A percentile compares a stretch with the other conserved stretches of the same genome.
Conservation (phyloP, 1,284 basidiomycete genomes). For the Cutaneotrichosporon daszewskae region DNA sequence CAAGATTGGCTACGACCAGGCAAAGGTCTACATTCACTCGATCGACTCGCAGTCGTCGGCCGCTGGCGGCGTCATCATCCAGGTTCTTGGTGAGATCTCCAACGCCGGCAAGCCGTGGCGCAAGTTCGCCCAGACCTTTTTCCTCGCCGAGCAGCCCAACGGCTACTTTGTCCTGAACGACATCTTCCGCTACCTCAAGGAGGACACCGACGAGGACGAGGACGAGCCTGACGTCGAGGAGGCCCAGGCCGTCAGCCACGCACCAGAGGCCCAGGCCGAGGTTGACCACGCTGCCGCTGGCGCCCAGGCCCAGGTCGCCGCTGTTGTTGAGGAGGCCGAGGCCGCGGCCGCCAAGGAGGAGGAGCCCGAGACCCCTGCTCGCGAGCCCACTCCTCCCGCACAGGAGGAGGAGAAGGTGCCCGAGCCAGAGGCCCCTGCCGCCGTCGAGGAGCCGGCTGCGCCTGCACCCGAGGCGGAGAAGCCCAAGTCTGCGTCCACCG, state of each 20-base stretch:
- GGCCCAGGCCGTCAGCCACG: constrained; percentile 24
- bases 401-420: constrained; percentile 11
- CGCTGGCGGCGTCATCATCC: constrained; percentile 93
- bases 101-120: constrained; percentile 84
- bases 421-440: constrained; percentile 30
- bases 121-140: constrained; percentile 99
- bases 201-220: constrained; percentile 78
- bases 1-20: constrained; percentile 87
- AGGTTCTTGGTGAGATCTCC: constrained; percentile 98
- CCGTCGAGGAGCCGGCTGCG: constrained; percentile 14
- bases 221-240: constrained; percentile 49
- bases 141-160: constrained; percentile 97
- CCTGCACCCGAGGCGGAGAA: constrained; percentile 14
- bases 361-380: constrained; percentile 16
- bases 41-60: constrained; percentile 91
- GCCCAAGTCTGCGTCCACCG: constrained; percentile 21
- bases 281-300: constrained; percentile 29
- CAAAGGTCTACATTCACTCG: constrained; percentile 96
- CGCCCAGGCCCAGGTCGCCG: constrained; percentile 31
- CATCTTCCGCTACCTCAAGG: constrained; percentile 98
- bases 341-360: constrained; percentile 21
- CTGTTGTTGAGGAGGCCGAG: constrained; percentile 21
- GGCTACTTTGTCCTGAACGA: constrained; percentile 99
- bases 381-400: constrained; percentile 4
- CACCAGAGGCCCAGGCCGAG: constrained; percentile 15